Evolutionary conservation across 805 yeast genomes (phyloP).

Genomic region (Yamadazyma kitorensis): DNA sequence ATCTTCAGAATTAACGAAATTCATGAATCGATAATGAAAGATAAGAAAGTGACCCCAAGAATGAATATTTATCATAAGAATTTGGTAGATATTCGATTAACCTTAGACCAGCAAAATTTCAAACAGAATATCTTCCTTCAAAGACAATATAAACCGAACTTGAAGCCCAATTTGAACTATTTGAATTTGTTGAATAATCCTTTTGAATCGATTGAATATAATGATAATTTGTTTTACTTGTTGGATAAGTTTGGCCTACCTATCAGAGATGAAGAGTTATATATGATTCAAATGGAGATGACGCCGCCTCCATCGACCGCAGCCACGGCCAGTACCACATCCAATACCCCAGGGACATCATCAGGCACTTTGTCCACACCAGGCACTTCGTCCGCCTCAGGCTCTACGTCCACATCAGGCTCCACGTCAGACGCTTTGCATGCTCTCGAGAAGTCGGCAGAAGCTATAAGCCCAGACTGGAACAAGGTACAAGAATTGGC

Average conservation of each 20-base stretch:
- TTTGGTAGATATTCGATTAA: constrained; percentile 17
- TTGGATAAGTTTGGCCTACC: constrained; percentile 11
- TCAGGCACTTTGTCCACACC: too few species aligned
- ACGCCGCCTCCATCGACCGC: too few species aligned
- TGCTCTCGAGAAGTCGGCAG: too few species aligned
- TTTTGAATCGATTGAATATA: constrained; percentile 10
- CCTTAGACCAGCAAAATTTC: constrained; percentile 24
- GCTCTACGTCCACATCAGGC: too few species aligned
- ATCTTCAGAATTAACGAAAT: constrained; percentile 30
- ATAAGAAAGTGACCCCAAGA: constrained; percentile 22
- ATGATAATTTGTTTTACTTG: constrained; percentile 8
- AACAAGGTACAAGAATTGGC: too few species aligned
- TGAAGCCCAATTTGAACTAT: constrained; percentile 9
- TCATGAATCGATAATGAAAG: constrained; percentile 27
- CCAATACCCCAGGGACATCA: too few species aligned
- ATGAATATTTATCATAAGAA: constrained; percentile 20
- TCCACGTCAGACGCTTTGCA: too few species aligned
- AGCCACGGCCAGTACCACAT: too few species aligned
- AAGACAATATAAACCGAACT: constrained; percentile 9
- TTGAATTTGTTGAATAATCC: constrained; percentile 7
- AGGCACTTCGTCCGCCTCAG: too few species aligned
- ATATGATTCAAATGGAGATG: constrained; percentile 1
- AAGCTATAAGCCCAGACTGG: too few species aligned
- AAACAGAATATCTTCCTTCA: constrained; percentile 14
- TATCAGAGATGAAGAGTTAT: constrained; percentile 6